These are phyloP conservation scores for Hypocrella siamensis DNA, from an alignment of 2,329 filamentous ascomycete species.

Conservation along the genomic window DNA sequence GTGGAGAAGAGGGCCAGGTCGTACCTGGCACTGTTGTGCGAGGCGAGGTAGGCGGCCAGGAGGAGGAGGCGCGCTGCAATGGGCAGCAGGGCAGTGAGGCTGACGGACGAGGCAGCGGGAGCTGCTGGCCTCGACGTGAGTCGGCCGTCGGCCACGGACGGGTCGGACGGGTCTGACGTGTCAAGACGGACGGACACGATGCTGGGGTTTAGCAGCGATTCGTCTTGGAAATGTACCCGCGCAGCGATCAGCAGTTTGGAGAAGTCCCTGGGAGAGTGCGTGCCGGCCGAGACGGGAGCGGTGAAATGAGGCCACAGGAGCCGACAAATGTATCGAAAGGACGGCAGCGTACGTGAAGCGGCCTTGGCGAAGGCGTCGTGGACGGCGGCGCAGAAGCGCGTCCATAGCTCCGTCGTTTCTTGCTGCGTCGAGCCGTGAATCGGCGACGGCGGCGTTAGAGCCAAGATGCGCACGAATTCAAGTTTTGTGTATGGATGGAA, in stretches of 20 bases:
- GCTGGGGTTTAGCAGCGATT: slow-evolving; percentile 50
- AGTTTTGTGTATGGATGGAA: slow-evolving; percentile 74
- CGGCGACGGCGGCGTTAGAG: slow-evolving; percentile 28
- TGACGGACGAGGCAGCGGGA: slow-evolving; percentile 10
- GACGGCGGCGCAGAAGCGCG: slow-evolving; percentile 65
- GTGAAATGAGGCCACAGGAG: slow-evolving; percentile 79
- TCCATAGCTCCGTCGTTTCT: slow-evolving; percentile 56
- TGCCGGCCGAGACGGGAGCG: slow-evolving; percentile 58
- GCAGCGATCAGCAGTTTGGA: slow-evolving; percentile 63
- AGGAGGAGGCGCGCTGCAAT: slow-evolving; percentile 60
- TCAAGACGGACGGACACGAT: slow-evolving; percentile 27
- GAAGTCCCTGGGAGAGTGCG: slow-evolving; percentile 65
- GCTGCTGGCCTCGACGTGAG: not conserved
- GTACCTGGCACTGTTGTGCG: slow-evolving; percentile 61
- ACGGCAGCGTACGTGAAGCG: slow-evolving; percentile 63
- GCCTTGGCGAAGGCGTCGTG: slow-evolving; percentile 77
- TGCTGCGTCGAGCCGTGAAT: slow-evolving; percentile 33
- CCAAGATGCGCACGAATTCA: slow-evolving; percentile 65
- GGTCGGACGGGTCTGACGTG: not conserved
- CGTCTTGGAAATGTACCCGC: slow-evolving; percentile 55
- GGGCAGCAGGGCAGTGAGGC: slow-evolving; percentile 45
- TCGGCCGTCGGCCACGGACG: not conserved
- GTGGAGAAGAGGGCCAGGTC: slow-evolving; percentile 66
- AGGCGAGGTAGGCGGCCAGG: slow-evolving; percentile 64
- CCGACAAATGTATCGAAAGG: slow-evolving; percentile 53